Evolutionary conservation across 495 filamentous ascomycete genomes (phyloP), one percentile per base, ranked within the genome.

Genomic region (Penicillium malachiteum): DNA sequence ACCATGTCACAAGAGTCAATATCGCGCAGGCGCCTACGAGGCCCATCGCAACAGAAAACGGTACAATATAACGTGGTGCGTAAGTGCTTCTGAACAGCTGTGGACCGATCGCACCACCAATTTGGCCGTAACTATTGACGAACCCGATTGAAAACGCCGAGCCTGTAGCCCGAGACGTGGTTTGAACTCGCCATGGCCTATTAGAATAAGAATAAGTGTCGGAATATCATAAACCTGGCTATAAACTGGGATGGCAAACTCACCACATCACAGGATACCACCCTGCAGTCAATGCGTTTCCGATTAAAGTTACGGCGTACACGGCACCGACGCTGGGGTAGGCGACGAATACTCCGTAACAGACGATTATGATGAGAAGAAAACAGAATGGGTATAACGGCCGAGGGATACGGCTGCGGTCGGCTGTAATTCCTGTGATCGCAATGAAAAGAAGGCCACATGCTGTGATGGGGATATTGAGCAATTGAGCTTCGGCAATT

Each of bases 131-230:
- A 32, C 70, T 71, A 33, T 74, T 74, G n/a, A 73, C 74, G 43
- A 76, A 77, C 0, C 70, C 74, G 44, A 77, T 73, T 5, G 70
- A 71, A 47, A 77, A 77, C 30, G 74, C 74, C 1, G 74, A 75
- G 11, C 71, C 74, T 3, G 74, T 77, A 2, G 74, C 70, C 7
- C 71, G 62, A 45, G 67, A 67, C 3, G 74, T 75, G 5, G 72
- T 74, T 45, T 77, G 74, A 0, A 75, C 74, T 17, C 72, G 72
- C 74, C 72, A 77, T 48, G 62, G 62, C 62, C 58, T 61, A 40
- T 41, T 43, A 3, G 10, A 11, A 34, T 35, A 30, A 26, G 21
- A 26, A 26, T 21, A 3, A 1, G 7, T 38, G 8, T 31, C 43
- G 7, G 40, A 41, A 12, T 13, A 44, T 45, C 0, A 18, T 12